phyloP scores from a whole-genome alignment of 225 moss, liverwort and hornwort genomes.

The Marchantia paleacea region DNA sequence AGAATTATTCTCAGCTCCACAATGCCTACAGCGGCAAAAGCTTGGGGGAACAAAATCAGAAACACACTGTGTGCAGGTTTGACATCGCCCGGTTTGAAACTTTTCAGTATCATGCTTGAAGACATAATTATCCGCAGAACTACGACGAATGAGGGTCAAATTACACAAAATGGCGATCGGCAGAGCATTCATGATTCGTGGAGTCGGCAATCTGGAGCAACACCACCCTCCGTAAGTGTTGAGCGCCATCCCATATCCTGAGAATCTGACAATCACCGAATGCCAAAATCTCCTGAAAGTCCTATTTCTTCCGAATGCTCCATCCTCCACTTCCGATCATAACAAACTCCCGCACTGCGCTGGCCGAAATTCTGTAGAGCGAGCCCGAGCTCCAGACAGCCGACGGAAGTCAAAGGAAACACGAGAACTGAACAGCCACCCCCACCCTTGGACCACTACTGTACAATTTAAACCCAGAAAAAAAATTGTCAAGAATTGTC shows the following conservation, averaged over 20 bases:
- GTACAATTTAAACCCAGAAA: neutral
- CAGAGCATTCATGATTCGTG: neutral
- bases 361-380: neutral
- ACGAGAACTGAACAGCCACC: neutral
- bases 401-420: too few species aligned
- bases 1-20: neutral
- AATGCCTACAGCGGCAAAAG: neutral
- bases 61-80: neutral
- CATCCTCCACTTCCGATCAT: neutral
- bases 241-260: neutral
- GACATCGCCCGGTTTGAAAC: neutral
- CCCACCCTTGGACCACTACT: neutral
- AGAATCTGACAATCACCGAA: neutral
- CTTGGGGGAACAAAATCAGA: neutral
- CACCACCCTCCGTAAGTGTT: too few species aligned
- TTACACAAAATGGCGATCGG: slow-evolving; percentile 3
- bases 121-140: neutral
- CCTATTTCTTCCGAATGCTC: neutral
- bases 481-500: neutral
- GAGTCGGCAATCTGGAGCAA: neutral
- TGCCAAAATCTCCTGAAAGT: neutral
- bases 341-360: neutral
- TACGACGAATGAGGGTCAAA: neutral
- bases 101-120: neutral
- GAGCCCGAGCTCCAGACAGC: neutral